These are phyloP conservation scores for Orbilia brochopaga DNA, from an alignment of 2,329 filamentous ascomycete genomes.

Conservation along the genomic window DNA sequence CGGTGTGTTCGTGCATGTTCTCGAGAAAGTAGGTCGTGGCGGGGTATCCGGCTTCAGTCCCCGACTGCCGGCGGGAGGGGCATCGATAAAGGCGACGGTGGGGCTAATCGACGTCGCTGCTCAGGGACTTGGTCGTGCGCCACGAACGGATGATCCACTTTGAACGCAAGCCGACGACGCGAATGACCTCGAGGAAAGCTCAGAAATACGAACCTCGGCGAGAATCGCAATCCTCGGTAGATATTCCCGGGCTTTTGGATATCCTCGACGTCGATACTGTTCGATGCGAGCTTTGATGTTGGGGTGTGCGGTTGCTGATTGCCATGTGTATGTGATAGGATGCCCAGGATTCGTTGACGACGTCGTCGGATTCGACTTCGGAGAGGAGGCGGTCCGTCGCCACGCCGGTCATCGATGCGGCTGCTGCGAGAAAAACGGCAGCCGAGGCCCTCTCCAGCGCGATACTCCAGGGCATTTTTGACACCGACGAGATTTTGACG, in stretches of 20 bases:
- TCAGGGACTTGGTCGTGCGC: conserved; percentile 47
- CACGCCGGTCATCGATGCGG: conserved; percentile 36
- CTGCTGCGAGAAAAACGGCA: conserved; percentile 42
- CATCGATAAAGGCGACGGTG: not conserved
- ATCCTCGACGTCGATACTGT: not conserved
- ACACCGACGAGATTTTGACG: conserved; percentile 28
- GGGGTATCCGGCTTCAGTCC: not conserved
- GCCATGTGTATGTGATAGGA: conserved; percentile 10
- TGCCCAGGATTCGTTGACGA: conserved; percentile 32
- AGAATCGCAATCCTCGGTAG: conserved; percentile 48
- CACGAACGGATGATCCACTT: conserved; percentile 51
- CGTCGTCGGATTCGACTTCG: conserved; percentile 22
- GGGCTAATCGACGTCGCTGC: conserved; percentile 11
- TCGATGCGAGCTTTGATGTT: not conserved
- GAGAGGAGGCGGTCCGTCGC: conserved; percentile 36
- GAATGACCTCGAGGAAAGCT: conserved; percentile 49
- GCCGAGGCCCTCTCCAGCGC: conserved; percentile 27
- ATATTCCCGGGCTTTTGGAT: not conserved
- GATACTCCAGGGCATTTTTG: conserved; percentile 33
- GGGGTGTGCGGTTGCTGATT: not conserved
- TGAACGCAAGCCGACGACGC: conserved; percentile 47
- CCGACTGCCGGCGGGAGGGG: conserved; percentile 23
- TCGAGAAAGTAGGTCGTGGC: conserved; percentile 42
- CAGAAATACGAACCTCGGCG: conserved; percentile 48
- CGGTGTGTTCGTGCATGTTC: conserved; percentile 50